Base-by-base conservation (phyloP, 345 rosid species). In the Clarkia xantiana region DNA sequence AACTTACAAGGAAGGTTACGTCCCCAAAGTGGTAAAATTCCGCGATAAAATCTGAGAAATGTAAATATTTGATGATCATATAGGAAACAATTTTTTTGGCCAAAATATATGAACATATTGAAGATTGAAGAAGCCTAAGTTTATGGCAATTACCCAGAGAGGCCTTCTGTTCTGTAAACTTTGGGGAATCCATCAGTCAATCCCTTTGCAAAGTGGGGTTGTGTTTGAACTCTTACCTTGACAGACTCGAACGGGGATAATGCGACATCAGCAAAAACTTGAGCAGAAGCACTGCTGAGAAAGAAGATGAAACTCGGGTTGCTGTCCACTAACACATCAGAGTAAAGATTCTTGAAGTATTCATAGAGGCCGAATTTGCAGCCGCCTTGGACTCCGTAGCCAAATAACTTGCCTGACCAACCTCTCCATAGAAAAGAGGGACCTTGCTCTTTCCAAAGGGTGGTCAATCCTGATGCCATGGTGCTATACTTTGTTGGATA, bases 321-420 rank as follows among this genome's bases (percentile, higher is more conserved):
- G 13, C 45, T 62, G 53, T 67, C 73, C 5, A 50, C 68, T 56
- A 77, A 56, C 47, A 62, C 54, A 58, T 67, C 66, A 10, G 80
- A 57, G 60, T 81, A 81, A 51, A 67, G 67, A 44, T 58, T 73
- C 75, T 71, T 81, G 51, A 81, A 81, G 72, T 78, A 78, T 51
- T 81, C 90, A 11, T 78, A 76, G 49, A 81, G 74, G 41, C 85
- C 82, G 5, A 76, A 78, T 62, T 67, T 81, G 79, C 77, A 76
- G 62, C 81, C 83, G 0, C 79, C 91, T 64, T 82, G 82, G 59
- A 57, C 68, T 43, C 90, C 81, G 40, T 82, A 82, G 36, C 90
- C 85, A 43, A 71, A 62, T 8, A 78, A 60, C 69, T 76, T 78
- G 16, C 75, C 81, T 0, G 77, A 67, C 82, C 90, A 78, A 54